Evolutionary conservation across 2,329 filamentous ascomycete species (phyloP).

Genomic region (Talaromyces sp.): DNA sequence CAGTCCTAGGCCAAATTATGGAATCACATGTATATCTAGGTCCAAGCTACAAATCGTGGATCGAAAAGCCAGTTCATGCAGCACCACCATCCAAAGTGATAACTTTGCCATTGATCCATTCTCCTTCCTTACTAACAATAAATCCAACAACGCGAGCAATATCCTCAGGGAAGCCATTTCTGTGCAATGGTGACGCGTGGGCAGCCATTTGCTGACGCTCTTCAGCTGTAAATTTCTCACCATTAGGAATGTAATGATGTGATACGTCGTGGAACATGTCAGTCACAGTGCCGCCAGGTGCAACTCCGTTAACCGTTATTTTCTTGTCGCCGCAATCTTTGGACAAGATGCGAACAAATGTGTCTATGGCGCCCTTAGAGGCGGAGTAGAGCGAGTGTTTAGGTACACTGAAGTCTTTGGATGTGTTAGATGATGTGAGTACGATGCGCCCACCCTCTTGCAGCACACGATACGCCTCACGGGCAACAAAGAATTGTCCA

Average conservation of each 20-base stretch:
- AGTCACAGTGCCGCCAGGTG: slow-evolving; percentile 11
- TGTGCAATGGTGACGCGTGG: slow-evolving; percentile 2
- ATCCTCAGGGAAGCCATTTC: slow-evolving; percentile 13
- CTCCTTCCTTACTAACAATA: slow-evolving; percentile 6
- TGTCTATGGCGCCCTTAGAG: slow-evolving; percentile 72
- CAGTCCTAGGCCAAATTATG: no score
- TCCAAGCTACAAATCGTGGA: no score
- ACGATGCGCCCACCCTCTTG: slow-evolving; percentile 68
- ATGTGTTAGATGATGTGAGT: slow-evolving; percentile 68
- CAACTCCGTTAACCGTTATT: slow-evolving; percentile 9
- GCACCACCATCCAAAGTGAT: slow-evolving; percentile 8
- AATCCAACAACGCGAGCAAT: slow-evolving; percentile 6
- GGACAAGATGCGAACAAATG: slow-evolving; percentile 70
- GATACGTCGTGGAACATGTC: slow-evolving; percentile 13
- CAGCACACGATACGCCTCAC: slow-evolving; percentile 69
- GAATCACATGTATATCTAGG: no score
- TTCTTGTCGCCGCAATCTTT: slow-evolving; percentile 56
- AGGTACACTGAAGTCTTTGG: slow-evolving; percentile 64
- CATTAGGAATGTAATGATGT: slow-evolving; percentile 5
- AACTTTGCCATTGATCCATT: slow-evolving; percentile 11
- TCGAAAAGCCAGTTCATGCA: background rate
- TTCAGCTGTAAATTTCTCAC: background rate
- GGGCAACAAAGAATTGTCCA: slow-evolving; percentile 74
- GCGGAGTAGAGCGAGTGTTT: slow-evolving; percentile 73
- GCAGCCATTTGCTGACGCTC: slow-evolving; percentile 8